Conservation (phyloP, 805 yeast genomes). For the Metschnikowia peoriensis region DNA sequence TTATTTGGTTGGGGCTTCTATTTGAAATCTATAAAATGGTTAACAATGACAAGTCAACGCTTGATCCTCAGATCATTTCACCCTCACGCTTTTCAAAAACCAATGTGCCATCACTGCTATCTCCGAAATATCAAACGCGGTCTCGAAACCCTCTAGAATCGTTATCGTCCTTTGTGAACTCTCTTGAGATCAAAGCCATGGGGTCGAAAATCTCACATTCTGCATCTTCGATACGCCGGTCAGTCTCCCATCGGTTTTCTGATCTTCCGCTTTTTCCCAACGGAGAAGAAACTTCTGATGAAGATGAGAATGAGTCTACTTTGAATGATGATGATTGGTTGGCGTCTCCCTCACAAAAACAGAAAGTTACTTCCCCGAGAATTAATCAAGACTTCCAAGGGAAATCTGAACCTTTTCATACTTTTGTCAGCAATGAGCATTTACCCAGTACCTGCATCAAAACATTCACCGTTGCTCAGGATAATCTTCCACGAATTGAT, state of each 20-base stretch:
- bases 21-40: not conserved
- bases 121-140: not conserved
- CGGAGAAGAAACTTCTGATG: slow-evolving; percentile 16
- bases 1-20: no score
- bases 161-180: slow-evolving; percentile 17
- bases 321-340: slow-evolving; percentile 19
- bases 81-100: not conserved
- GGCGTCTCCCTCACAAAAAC: slow-evolving; percentile 16
- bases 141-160: slow-evolving; percentile 14
- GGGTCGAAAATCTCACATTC: slow-evolving; percentile 15
- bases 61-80: not conserved
- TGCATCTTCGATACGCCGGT: slow-evolving; percentile 13
- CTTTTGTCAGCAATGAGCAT: slow-evolving; percentile 28
- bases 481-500: slow-evolving; percentile 68
- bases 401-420: not conserved
- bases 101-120: not conserved
- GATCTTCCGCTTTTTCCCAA: slow-evolving; percentile 12
- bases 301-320: slow-evolving; percentile 19
- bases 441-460: slow-evolving; percentile 27
- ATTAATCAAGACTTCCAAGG: not conserved
- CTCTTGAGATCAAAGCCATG: slow-evolving; percentile 16
- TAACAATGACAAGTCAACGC: not conserved
- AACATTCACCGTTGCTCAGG: slow-evolving; percentile 40
- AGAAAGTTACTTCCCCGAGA: slow-evolving; percentile 6
- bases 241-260: slow-evolving; percentile 10